Evolutionary conservation across 352 stramenopile species (phyloP), one percentile per base, ranked within the genome.

Genomic region (Hyaloperonospora brassicae): DNA sequence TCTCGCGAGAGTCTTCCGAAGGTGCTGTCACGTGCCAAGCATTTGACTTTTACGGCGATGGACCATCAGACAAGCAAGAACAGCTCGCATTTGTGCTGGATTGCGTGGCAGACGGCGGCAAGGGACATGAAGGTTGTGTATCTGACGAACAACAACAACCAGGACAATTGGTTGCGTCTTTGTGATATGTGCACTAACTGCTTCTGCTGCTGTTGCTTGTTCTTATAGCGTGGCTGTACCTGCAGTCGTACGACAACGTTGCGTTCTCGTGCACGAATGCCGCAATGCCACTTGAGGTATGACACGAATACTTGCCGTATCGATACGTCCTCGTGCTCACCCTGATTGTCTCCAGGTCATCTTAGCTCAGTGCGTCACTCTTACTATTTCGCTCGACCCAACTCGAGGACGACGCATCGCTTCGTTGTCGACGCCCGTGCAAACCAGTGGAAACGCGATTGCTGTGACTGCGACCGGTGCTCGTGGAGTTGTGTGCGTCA

Each of bases 401-500:
- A 23, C 47, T 38, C 54, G 55, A 55, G 57, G 62, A 35, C 59
- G 68, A 49, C 17, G 36, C 4, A 17, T 80, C 41, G 41, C 57
- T 40, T 56, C 56, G 4, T 52, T 53, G 27, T 27, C 54, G 23
- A 45, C 35, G 30, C 6, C 57, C 3, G 17, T 30, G 11, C 24
- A 52, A 1, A 21, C 45, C 11, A 60, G 30, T 24, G 45, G 38
- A 40, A 51, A 14, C 5, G 35, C 52, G 24, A 49, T 61, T 25
- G 57, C 59, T 22, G 61, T 84, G 5, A 59, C 79, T 14, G 54
- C 79, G 5, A 75, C 76, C 24, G 79, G 68, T 12, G 70, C 74
- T 57, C 68, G 76, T 45, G 79, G 79, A 1, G 61, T 86, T 43
- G 24, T 89, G 17, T 87, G 74, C 30, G 54, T 83, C 8, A 57